A percentile compares a stretch with the other conserved stretches of the same genome.
These are phyloP conservation scores for Nectriaceae sp. DNA, from an alignment of 2,329 filamentous ascomycete species.

Conservation along the genomic window DNA sequence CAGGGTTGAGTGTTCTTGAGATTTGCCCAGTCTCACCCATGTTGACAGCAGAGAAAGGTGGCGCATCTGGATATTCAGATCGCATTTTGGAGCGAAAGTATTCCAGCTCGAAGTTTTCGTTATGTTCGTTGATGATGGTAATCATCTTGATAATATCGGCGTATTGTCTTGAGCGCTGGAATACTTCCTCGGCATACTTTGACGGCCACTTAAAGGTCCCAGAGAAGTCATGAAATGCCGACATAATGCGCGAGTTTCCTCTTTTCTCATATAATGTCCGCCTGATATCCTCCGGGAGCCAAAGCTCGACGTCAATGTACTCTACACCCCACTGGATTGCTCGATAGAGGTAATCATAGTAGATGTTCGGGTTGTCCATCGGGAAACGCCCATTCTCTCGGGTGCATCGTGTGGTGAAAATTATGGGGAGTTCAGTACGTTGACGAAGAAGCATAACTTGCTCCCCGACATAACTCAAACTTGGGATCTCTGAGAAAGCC, in stretches of 20 bases:
- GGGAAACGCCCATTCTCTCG: conserved; percentile 83
- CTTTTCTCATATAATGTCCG: conserved; percentile 66
- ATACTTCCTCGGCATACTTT: conserved; percentile 69
- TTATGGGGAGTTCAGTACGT: conserved; percentile 84
- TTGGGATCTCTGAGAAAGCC: conserved; percentile 66
- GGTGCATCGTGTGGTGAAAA: conserved; percentile 82
- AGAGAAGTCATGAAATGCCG: conserved; percentile 89
- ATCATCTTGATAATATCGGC: conserved; percentile 93
- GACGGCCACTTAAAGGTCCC: conserved; percentile 84
- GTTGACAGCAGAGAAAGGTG: conserved; percentile 80
- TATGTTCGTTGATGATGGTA: conserved; percentile 75
- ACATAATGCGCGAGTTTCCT: conserved; percentile 83
- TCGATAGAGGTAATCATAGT: conserved; percentile 77
- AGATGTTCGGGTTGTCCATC: conserved; percentile 75
- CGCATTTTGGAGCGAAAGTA: conserved; percentile 82
- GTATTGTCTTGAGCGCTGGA: conserved; percentile 70
- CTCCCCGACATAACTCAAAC: conserved; percentile 80
- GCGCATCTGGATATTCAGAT: conserved; percentile 65
- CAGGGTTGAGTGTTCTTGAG: conserved; percentile 79
- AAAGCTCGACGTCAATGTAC: conserved; percentile 87
- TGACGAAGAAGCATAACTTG: conserved; percentile 84
- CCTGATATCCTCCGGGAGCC: conserved; percentile 78
- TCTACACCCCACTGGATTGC: conserved; percentile 89
- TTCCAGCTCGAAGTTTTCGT: conserved; percentile 88
- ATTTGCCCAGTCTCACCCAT: conserved; percentile 87